Percentiles rank a stretch among this genome's conserved stretches.
Conservation (phyloP, 257 asterid genomes). For the Nicotiana otophora region DNA sequence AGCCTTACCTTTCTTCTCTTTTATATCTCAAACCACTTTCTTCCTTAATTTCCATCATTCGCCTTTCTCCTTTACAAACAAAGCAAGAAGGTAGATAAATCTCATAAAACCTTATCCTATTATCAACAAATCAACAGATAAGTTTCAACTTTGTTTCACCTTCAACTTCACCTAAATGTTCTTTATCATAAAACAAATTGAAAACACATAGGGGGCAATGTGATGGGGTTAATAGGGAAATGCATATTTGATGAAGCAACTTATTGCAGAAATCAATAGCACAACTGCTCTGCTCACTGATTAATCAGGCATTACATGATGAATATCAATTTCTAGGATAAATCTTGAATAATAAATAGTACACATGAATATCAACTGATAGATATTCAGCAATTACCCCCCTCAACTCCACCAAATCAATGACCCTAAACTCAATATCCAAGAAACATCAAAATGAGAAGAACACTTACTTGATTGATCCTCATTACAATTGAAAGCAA, state of each 20-base stretch:
- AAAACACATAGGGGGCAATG: too few relatives aligned
- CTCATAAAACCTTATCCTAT: too few relatives aligned
- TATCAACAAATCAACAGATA: not conserved
- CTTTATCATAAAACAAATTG: not conserved
- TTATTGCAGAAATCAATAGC: too few relatives aligned
- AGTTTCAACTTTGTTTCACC: not conserved
- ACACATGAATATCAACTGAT: not conserved
- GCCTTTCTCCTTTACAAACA: not conserved
- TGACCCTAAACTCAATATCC: constrained; percentile 2
- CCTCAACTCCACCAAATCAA: not conserved
- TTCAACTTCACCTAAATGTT: not conserved
- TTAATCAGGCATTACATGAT: not conserved
- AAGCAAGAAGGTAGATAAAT: not conserved
- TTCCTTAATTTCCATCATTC: not conserved
- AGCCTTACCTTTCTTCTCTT: not conserved
- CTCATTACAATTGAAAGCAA: not conserved
- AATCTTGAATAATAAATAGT: not conserved
- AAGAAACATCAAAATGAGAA: constrained; percentile 4
- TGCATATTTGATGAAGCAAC: too few relatives aligned
- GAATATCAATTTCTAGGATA: not conserved
- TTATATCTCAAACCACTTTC: not conserved
- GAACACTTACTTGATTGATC: not conserved
- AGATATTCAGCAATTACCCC: not conserved
- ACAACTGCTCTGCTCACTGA: not conserved
- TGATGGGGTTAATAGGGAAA: too few relatives aligned